Conservation (phyloP, 2,329 filamentous ascomycete genomes). For the Cladophialophora bantiana region DNA sequence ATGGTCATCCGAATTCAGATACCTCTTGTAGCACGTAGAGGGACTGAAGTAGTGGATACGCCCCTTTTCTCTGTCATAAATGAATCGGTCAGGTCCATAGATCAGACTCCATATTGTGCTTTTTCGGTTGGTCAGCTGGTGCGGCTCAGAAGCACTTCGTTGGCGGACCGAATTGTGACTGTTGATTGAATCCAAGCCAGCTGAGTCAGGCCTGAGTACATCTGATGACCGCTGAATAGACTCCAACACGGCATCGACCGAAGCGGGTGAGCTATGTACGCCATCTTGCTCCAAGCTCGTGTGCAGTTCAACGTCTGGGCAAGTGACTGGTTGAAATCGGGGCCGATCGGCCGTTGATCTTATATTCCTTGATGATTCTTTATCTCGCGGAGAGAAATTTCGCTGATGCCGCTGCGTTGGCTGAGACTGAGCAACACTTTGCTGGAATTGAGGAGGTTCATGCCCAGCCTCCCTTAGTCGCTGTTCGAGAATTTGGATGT, state of each 20-base stretch:
- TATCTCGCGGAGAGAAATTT: background rate
- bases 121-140: background rate
- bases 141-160: background rate
- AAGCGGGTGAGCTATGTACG: background rate
- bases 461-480: background rate
- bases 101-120: background rate
- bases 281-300: background rate
- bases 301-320: background rate
- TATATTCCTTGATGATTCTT: background rate
- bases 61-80: slow-evolving; percentile 12
- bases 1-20: background rate
- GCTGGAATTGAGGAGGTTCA: slow-evolving; percentile 7
- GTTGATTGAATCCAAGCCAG: background rate
- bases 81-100: slow-evolving; percentile 7
- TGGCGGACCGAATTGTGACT: background rate
- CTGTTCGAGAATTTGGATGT: background rate
- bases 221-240: background rate
- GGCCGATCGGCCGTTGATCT: background rate
- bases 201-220: background rate
- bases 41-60: slow-evolving; percentile 19
- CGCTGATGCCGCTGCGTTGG: background rate
- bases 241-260: background rate
- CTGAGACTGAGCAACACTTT: background rate
- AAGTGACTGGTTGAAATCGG: background rate
- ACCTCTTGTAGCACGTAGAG: slow-evolving; percentile 14